Evolutionary conservation across 179 eudicot species (phyloP).

Genomic region (Dionaea muscipula): DNA sequence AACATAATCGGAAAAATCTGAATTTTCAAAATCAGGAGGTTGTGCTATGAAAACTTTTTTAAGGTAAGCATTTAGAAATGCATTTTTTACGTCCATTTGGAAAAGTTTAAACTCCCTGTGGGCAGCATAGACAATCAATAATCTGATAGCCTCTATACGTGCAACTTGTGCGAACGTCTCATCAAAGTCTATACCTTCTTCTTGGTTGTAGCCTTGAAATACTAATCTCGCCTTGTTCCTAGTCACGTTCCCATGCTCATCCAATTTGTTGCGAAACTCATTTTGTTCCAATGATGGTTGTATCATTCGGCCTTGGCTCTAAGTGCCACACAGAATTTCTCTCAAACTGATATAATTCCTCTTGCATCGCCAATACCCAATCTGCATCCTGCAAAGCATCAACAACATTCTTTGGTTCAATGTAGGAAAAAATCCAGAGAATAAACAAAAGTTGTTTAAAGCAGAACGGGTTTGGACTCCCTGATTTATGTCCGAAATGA

Average conservation of each 20-base stretch:
- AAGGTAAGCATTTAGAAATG: background rate
- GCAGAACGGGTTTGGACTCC: no score
- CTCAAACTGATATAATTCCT: background rate
- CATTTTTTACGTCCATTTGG: constrained; percentile 3
- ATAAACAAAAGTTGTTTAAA: no score
- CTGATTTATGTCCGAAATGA: no score
- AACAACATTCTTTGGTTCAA: background rate
- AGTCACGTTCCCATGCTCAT: background rate
- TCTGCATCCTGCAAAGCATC: no score
- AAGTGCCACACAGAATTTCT: background rate
- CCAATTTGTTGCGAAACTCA: background rate
- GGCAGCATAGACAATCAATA: background rate
- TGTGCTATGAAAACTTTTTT: no score
- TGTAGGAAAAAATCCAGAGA: background rate
- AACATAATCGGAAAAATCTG: background rate
- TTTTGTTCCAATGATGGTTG: background rate
- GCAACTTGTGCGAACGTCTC: constrained; percentile 1
- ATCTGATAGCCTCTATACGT: background rate
- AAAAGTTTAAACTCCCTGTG: background rate
- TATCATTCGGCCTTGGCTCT: background rate
- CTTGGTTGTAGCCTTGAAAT: constrained; percentile 6
- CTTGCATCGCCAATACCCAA: no score
- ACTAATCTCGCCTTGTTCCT: constrained; percentile 13
- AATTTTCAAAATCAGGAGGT: no score
- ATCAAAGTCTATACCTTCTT: constrained; percentile 5